phyloP scores from a whole-genome alignment of 2,329 filamentous ascomycete genomes.

The Diplodia scrobiculata region DNA sequence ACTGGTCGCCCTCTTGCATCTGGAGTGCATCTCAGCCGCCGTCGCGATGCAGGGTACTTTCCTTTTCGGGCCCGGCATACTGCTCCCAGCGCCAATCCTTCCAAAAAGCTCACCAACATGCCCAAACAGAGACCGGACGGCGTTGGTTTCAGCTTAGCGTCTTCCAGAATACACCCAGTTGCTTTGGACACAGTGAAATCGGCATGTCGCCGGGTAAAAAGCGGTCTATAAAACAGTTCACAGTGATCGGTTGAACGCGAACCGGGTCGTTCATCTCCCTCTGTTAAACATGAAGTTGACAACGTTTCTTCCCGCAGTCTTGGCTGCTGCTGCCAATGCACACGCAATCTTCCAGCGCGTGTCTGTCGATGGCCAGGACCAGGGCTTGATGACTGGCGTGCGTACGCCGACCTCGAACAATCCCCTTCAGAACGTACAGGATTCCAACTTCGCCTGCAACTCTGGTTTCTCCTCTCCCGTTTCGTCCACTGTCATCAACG shows the following conservation, averaged over 20 bases:
- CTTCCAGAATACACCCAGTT: not conserved
- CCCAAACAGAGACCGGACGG: not conserved
- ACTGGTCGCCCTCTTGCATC: not conserved
- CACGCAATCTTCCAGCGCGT: slow-evolving; percentile 54
- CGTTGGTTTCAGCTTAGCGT: not conserved
- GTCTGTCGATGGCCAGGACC: slow-evolving; percentile 53
- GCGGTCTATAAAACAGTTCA: slow-evolving; percentile 1
- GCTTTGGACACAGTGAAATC: not conserved
- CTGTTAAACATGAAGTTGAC: slow-evolving; percentile 32
- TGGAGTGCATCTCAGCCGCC: not conserved
- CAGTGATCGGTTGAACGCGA: not conserved
- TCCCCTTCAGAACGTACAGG: slow-evolving; percentile 55
- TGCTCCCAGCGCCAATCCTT: not conserved
- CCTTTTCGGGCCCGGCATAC: not conserved
- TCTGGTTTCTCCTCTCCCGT: slow-evolving; percentile 43
- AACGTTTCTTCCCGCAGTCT: slow-evolving; percentile 30
- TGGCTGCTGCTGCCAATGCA: slow-evolving; percentile 41
- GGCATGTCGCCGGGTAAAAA: slow-evolving; percentile 7
- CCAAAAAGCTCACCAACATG: not conserved
- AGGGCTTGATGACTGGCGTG: slow-evolving; percentile 55
- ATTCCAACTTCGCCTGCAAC: slow-evolving; percentile 54
- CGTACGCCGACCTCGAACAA: slow-evolving; percentile 55
- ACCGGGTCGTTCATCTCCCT: not conserved
- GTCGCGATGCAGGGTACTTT: not conserved
- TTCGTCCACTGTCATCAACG: slow-evolving; percentile 50